These are phyloP conservation scores for Yamadazyma phyllophila DNA, from an alignment of 805 yeast species.

Conservation along the genomic window DNA sequence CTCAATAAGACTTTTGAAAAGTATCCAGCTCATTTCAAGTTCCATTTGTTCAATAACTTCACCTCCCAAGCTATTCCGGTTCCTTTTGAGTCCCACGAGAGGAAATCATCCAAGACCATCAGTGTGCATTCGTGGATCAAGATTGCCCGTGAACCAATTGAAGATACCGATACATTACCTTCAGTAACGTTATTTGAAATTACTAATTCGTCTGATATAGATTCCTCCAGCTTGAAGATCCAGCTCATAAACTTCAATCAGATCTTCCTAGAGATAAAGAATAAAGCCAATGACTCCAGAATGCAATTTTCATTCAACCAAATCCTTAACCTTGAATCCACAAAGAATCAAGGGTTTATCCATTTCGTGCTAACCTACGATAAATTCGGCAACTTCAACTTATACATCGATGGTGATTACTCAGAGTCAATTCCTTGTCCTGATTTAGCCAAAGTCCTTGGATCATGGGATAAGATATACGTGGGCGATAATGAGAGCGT, in stretches of 20 bases:
- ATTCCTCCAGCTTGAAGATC: slow-evolving; percentile 25
- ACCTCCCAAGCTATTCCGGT: slow-evolving; percentile 17
- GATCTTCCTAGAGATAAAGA: slow-evolving; percentile 28
- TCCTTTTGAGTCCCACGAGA: slow-evolving; percentile 17
- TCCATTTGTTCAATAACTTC: slow-evolving; percentile 24
- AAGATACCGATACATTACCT: slow-evolving; percentile 4
- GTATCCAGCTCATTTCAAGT: slow-evolving; percentile 27
- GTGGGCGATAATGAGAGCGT: slow-evolving; percentile 24
- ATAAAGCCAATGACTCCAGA: slow-evolving; percentile 21
- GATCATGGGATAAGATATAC: slow-evolving; percentile 35
- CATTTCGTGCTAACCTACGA: slow-evolving; percentile 40
- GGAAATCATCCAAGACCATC: slow-evolving; percentile 16
- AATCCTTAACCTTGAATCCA: slow-evolving; percentile 14
- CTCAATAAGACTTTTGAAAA: slow-evolving; percentile 20
- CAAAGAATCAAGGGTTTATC: slow-evolving; percentile 22
- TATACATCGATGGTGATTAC: slow-evolving; percentile 51
- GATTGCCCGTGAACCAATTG: slow-evolving; percentile 17
- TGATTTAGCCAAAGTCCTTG: slow-evolving; percentile 23
- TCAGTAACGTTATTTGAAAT: slow-evolving; percentile 24
- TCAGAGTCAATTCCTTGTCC: slow-evolving; percentile 43
- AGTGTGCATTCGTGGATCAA: slow-evolving; percentile 44
- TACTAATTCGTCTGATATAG: slow-evolving; percentile 22
- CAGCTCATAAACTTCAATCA: slow-evolving; percentile 29
- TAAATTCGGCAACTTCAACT: slow-evolving; percentile 34
- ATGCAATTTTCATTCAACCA: slow-evolving; percentile 37